Base-by-base conservation (phyloP, 2,329 filamentous ascomycete genomes). In the Madurella fahalii region DNA sequence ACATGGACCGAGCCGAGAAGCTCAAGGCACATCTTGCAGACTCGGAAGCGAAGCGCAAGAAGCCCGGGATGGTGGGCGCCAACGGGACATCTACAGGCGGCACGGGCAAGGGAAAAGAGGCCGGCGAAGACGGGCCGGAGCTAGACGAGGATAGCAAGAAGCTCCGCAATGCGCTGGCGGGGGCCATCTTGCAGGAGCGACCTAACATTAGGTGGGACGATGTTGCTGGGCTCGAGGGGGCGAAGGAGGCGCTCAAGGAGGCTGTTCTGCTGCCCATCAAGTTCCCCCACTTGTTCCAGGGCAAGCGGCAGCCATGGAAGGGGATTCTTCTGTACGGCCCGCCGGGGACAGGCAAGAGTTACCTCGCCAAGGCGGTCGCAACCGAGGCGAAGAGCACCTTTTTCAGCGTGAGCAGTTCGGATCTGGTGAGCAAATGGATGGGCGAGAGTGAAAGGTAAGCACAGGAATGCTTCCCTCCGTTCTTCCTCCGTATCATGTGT, bases 341-440 rank as follows among this genome's bases (percentile, higher is more conserved):
- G 1, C 94, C 94, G 0, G 94, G 94, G 67, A 99, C 94, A 5
- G 94, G 94, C 76, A 99, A 99, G 78, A 94, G 89, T 77, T 96
- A 96, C 72, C 77, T 99, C 51, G 94, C 94, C 59, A 99, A 97
- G 73, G 94, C 94, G 2, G 93, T 99, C 48, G 94, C 94, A 50
- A 99, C 94, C 16, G 94, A 99, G 74, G 94, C 94, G 56, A 97
- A 99, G 73, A 96, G 92, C 73, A 97, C 94, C 3, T 99, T 99
- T 71, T 99, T 99, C 81, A 96, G 91, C 68, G 93, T 99, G 62
- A 95, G 90, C 74, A 95, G 90, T 79, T 95, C 90, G 68, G 94
- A 99, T 70, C 72, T 99, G 72, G 94, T 99, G 58, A 96, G 90
- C 71, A 99, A 99, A 71, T 99, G 94, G 94, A 99, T 99, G 94